A percentile compares a stretch with the other conserved stretches of the same genome.
phyloP scores from a whole-genome alignment of 495 filamentous ascomycete species.

The Hyaloscypha hepaticicola region DNA sequence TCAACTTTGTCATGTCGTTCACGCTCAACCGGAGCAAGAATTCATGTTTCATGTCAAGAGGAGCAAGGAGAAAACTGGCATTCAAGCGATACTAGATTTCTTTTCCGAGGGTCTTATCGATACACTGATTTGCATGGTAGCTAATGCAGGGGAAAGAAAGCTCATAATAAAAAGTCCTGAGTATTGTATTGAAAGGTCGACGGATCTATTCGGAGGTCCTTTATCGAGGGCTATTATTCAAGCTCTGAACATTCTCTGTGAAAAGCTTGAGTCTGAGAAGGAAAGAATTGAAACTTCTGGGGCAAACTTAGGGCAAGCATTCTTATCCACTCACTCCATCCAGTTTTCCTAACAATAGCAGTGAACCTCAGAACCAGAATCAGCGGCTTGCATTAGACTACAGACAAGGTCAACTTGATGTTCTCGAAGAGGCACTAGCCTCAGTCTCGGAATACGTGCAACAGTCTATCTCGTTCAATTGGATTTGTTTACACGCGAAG shows the following conservation, averaged over 20 bases:
- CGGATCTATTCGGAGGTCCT: not conserved
- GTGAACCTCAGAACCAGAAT: conserved; percentile 23
- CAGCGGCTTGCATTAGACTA: conserved; percentile 23
- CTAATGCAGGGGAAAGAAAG: conserved; percentile 16
- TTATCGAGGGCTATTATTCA: conserved; percentile 8
- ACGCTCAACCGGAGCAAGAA: conserved; percentile 11
- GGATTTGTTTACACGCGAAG: not conserved
- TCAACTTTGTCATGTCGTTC: conserved; percentile 15
- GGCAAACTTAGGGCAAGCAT: conserved; percentile 13
- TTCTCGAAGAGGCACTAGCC: conserved; percentile 8
- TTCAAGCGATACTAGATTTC: not conserved
- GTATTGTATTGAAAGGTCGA: conserved; percentile 14
- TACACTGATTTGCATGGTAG: conserved; percentile 26
- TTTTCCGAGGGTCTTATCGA: conserved; percentile 27
- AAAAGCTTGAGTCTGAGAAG: conserved; percentile 21
- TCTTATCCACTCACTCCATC: not conserved
- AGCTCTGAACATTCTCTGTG: conserved; percentile 1
- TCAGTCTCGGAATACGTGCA: not conserved
- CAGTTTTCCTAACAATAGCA: conserved; percentile 4
- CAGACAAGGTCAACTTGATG: conserved; percentile 10
- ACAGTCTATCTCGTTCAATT: not conserved
- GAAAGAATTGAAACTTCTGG: conserved; percentile 3
- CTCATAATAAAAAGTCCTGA: conserved; percentile 10
- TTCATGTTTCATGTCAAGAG: conserved; percentile 19
- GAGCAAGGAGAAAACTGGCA: not conserved